Percentiles rank a stretch among this genome's conserved stretches.
These are phyloP conservation scores for Corchorus olitorius DNA, from an alignment of 345 rosid species.

Conservation along the genomic window DNA sequence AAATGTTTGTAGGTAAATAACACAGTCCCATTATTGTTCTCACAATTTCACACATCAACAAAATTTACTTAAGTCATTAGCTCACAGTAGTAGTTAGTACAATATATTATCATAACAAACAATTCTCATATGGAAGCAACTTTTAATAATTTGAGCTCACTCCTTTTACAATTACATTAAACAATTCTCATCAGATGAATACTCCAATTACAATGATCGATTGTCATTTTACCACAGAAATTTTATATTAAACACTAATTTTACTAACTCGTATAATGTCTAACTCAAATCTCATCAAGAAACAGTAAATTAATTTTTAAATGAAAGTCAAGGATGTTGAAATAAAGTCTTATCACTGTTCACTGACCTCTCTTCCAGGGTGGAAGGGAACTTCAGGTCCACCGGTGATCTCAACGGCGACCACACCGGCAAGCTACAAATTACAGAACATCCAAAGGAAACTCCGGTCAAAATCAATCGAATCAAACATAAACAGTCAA, in stretches of 20 bases:
- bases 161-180: too few relatives aligned
- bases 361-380: conserved; percentile 87
- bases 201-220: not conserved
- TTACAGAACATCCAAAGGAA: not conserved
- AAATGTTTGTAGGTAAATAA: not conserved
- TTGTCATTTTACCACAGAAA: not conserved
- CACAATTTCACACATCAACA: too few relatives aligned
- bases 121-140: too few relatives aligned
- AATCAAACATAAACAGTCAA: not conserved
- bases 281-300: not conserved
- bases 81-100: too few relatives aligned
- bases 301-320: not conserved
- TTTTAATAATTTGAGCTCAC: too few relatives aligned
- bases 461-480: not conserved
- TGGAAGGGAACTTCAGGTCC: conserved; percentile 98
- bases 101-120: too few relatives aligned
- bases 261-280: not conserved
- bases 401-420: conserved; percentile 89
- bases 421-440: conserved; percentile 86
- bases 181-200: too few relatives aligned
- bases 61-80: too few relatives aligned
- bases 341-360: conserved; percentile 15
- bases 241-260: not conserved
- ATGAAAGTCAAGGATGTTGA: not conserved
- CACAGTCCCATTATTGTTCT: not conserved